phyloP scores from a whole-genome alignment of 2,329 filamentous ascomycete species.

The Akanthomyces uredinophilus region DNA sequence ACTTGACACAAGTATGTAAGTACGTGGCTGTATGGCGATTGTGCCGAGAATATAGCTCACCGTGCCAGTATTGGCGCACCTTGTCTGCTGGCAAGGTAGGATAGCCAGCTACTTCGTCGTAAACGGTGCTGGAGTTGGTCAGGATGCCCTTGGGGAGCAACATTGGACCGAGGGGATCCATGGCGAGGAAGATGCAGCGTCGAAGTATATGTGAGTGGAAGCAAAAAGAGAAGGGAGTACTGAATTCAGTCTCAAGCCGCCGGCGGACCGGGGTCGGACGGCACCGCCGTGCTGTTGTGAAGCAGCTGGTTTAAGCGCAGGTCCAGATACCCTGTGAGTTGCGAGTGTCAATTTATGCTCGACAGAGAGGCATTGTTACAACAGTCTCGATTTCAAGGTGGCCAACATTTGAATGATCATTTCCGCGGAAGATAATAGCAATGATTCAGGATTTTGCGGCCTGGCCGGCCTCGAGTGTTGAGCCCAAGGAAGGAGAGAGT shows the following conservation, averaged over 20 bases:
- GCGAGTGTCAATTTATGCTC: background rate
- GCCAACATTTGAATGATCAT: background rate
- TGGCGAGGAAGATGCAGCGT: constrained; percentile 13
- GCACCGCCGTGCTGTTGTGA: background rate
- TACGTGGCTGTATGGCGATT: background rate
- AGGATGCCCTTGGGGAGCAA: constrained; percentile 55
- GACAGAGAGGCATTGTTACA: background rate
- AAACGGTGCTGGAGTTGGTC: constrained; percentile 47
- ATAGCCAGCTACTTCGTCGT: constrained; percentile 49
- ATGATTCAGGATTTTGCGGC: background rate
- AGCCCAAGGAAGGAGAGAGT: background rate
- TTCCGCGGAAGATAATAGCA: background rate
- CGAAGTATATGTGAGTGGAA: background rate
- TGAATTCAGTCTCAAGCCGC: background rate
- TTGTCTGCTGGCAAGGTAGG: constrained; percentile 46
- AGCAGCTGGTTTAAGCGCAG: background rate
- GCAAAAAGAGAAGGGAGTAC: background rate
- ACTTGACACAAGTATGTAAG: constrained; percentile 34
- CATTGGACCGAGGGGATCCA: constrained; percentile 35
- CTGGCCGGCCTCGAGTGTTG: background rate
- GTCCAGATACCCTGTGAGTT: background rate
- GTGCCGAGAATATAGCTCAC: constrained; percentile 31
- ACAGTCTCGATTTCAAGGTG: background rate
- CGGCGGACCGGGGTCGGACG: background rate
- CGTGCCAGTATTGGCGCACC: constrained; percentile 53